Conservation (phyloP, 2,329 filamentous ascomycete species). For the Thielaviopsis ethacetica region DNA sequence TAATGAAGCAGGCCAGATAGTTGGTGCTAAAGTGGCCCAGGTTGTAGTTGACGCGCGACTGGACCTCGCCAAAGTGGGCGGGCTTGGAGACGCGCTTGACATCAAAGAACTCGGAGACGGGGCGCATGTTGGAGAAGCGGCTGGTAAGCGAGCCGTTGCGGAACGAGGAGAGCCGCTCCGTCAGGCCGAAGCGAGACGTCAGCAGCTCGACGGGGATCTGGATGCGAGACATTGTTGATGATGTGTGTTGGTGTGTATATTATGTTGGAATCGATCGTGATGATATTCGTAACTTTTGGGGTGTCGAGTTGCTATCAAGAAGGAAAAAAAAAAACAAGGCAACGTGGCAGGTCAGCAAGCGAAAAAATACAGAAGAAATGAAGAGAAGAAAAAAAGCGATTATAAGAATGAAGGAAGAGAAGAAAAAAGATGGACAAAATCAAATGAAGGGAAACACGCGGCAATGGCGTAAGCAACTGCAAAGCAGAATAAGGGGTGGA, state of each 20-base stretch:
- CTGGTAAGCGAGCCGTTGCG: constrained; percentile 62
- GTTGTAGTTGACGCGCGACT: constrained; percentile 94
- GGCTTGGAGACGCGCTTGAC: constrained; percentile 93
- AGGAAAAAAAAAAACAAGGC: constrained; percentile 7
- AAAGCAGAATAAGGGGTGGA: background rate
- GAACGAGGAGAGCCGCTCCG: constrained; percentile 70
- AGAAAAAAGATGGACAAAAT: constrained; percentile 3
- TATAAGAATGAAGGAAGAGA: constrained; percentile 1
- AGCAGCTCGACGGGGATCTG: constrained; percentile 84
- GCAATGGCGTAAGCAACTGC: background rate
- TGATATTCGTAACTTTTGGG: too few relatives aligned
- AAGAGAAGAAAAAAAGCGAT: constrained; percentile 2
- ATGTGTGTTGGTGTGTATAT: background rate
- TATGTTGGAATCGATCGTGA: background rate
- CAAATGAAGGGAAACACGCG: background rate
- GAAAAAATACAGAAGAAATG: constrained; percentile 3
- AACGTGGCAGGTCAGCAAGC: constrained; percentile 1
- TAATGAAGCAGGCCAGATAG: constrained; percentile 83
- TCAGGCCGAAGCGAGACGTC: constrained; percentile 77
- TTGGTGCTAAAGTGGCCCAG: constrained; percentile 95
- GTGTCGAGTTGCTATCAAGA: background rate
- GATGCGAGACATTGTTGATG: constrained; percentile 56
- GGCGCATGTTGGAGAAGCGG: constrained; percentile 83
- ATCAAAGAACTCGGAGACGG: constrained; percentile 86
- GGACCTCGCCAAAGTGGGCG: constrained; percentile 73